Evolutionary conservation across 257 asterid genomes (phyloP).

Genomic region (Solanum stenotomum): DNA sequence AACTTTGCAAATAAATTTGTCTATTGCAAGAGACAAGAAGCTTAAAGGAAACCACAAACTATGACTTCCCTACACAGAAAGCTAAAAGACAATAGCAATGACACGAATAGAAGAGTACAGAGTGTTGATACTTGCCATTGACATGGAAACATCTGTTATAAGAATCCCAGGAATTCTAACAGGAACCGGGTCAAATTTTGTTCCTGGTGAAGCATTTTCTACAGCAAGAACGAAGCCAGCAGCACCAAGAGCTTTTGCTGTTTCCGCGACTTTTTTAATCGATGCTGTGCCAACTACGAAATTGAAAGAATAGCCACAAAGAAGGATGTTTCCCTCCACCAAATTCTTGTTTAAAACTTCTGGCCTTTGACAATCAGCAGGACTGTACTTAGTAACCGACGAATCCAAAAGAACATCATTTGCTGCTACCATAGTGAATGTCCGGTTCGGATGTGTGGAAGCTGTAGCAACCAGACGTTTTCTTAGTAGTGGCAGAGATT

Average conservation of each 20-base stretch:
- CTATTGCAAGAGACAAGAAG: neutral
- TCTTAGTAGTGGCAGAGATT: conserved; percentile 7
- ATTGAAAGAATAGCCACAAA: conserved; percentile 94
- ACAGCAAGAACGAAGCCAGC: conserved; percentile 94
- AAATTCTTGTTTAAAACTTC: conserved; percentile 76
- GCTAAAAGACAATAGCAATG: neutral
- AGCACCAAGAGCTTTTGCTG: conserved; percentile 90
- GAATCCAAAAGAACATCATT: conserved; percentile 84
- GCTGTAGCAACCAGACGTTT: conserved; percentile 43
- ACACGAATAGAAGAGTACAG: conserved; percentile 2
- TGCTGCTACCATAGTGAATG: conserved; percentile 87
- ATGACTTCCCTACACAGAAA: neutral
- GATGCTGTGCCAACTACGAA: conserved; percentile 85
- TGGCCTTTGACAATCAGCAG: conserved; percentile 91
- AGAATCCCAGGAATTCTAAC: conserved; percentile 83
- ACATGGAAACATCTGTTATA: conserved; percentile 56
- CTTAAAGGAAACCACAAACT: neutral
- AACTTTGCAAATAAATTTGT: neutral
- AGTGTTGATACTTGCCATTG: conserved; percentile 45
- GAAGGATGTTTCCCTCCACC: conserved; percentile 90
- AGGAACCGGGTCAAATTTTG: conserved; percentile 92
- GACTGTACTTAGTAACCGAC: conserved; percentile 48
- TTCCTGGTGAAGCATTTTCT: conserved; percentile 87
- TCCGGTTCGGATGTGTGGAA: conserved; percentile 69
- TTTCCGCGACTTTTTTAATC: conserved; percentile 64